phyloP scores from a whole-genome alignment of 192 early-diverging fungal genomes.

The Dissophora ornata region DNA sequence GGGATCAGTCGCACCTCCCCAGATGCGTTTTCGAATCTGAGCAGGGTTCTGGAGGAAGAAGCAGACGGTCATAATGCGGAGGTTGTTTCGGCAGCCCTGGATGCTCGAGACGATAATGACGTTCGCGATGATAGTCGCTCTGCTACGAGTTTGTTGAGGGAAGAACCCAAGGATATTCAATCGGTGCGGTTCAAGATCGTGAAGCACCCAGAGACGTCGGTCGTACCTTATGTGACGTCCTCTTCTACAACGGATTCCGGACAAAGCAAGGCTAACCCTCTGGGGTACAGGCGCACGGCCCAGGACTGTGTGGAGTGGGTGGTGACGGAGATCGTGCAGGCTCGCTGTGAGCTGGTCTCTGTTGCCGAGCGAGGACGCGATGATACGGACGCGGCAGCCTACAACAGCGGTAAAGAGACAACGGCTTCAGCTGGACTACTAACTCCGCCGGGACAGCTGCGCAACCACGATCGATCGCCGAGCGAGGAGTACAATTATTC shows the following conservation, averaged over 20 bases:
- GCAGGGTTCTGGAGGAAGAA: constrained; percentile 14
- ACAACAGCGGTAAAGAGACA: background rate
- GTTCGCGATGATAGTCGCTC: constrained; percentile 1
- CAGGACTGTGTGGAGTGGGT: constrained; percentile 45
- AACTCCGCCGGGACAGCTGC: background rate
- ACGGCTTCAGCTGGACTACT: background rate
- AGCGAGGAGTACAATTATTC: constrained; percentile 52
- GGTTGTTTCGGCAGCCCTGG: too few relatives aligned
- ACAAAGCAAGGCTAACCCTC: constrained; percentile 17
- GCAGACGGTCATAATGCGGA: background rate
- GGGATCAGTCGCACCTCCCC: background rate
- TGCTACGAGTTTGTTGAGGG: constrained; percentile 16
- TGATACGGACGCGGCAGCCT: background rate
- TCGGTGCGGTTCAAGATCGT: constrained; percentile 51
- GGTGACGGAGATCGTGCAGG: constrained; percentile 44
- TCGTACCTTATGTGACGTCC: constrained; percentile 29
- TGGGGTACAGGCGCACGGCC: constrained; percentile 13
- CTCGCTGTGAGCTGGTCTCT: constrained; percentile 35
- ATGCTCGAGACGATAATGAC: background rate
- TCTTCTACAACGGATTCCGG: background rate
- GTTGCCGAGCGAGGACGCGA: constrained; percentile 12
- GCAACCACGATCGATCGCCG: constrained; percentile 16
- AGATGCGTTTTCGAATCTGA: background rate
- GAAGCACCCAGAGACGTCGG: constrained; percentile 42
- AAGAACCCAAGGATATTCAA: constrained; percentile 23